A percentile compares a stretch with the other conserved stretches of the same genome.
Evolutionary conservation across 2,329 filamentous ascomycete genomes (phyloP).

Genomic region (Aspergillus puulaauensis): DNA sequence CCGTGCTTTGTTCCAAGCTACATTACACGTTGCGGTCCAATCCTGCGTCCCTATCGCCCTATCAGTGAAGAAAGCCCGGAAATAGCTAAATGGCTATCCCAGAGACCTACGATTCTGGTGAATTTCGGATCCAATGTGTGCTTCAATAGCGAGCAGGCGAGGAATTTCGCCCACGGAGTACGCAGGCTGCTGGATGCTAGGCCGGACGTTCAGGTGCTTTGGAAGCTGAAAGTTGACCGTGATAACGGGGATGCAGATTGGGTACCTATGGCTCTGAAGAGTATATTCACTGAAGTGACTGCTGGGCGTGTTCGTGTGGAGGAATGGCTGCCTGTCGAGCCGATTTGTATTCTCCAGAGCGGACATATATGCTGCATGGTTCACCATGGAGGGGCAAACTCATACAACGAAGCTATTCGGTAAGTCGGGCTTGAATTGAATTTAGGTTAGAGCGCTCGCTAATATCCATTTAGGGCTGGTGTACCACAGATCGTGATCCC

Average conservation of each 20-base stretch:
- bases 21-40: slow-evolving; percentile 45
- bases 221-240: slow-evolving; percentile 28
- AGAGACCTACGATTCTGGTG: slow-evolving; percentile 44
- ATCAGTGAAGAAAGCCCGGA: slow-evolving; percentile 37
- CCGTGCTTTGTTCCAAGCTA: slow-evolving; percentile 34
- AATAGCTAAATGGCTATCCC: slow-evolving; percentile 41
- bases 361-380: slow-evolving; percentile 43
- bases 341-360: slow-evolving; percentile 32
- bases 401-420: slow-evolving; percentile 48
- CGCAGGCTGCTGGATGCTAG: slow-evolving; percentile 31
- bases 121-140: slow-evolving; percentile 44
- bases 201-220: slow-evolving; percentile 32
- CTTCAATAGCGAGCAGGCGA: slow-evolving; percentile 26
- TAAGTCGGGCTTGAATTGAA: slow-evolving; percentile 23
- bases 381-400: slow-evolving; percentile 51
- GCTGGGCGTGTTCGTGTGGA: slow-evolving; percentile 36
- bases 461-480: slow-evolving; percentile 35
- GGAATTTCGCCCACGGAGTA: slow-evolving; percentile 40
- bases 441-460: not conserved
- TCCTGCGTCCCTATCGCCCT: slow-evolving; percentile 32
- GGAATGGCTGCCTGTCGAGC: slow-evolving; percentile 44
- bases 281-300: not conserved
- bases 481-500: slow-evolving; percentile 50
- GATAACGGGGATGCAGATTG: not conserved
- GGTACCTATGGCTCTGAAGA: not conserved